These are phyloP conservation scores for Mortierella sp. DNA, from an alignment of 371 early-diverging fungal genomes.

Conservation along the genomic window DNA sequence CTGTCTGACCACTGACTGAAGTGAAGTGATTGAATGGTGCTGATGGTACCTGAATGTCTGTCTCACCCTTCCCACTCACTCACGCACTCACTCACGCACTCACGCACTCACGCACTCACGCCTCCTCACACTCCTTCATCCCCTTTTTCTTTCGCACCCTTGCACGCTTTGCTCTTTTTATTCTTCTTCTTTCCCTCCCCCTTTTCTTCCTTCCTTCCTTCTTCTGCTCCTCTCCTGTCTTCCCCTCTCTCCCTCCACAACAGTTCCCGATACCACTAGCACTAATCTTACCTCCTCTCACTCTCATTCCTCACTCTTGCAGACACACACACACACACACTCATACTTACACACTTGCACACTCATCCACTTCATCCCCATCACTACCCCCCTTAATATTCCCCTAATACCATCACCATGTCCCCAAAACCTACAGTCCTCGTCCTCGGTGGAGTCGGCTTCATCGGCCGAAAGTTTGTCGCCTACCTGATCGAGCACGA, in stretches of 20 bases:
- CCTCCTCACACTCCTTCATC: not conserved
- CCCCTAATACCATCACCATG: slow-evolving; percentile 16
- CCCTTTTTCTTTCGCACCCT: not conserved
- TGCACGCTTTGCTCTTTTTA: not conserved
- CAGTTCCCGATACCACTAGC: slow-evolving; percentile 15
- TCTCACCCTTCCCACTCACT: not conserved
- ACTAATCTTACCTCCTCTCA: not conserved
- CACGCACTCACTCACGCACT: not conserved
- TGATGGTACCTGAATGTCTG: not conserved
- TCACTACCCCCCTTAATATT: slow-evolving; percentile 8
- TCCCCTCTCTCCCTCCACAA: not conserved
- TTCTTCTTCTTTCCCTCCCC: not conserved
- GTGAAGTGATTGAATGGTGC: no score
- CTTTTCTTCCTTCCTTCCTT: not conserved
- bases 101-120: not conserved
- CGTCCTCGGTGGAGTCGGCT: slow-evolving; percentile 89
- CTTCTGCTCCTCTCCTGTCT: slow-evolving; percentile 6
- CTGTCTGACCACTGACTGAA: not conserved
- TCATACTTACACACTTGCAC: not conserved
- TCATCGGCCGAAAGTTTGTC: slow-evolving; percentile 89
- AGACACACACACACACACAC: not conserved
- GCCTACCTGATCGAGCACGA: slow-evolving; percentile 78
- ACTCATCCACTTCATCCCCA: slow-evolving; percentile 3
- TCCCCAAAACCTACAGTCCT: slow-evolving; percentile 66
- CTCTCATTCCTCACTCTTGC: not conserved